Base-by-base conservation (phyloP, 2,329 filamentous ascomycete genomes). In the Curvularia sp. region DNA sequence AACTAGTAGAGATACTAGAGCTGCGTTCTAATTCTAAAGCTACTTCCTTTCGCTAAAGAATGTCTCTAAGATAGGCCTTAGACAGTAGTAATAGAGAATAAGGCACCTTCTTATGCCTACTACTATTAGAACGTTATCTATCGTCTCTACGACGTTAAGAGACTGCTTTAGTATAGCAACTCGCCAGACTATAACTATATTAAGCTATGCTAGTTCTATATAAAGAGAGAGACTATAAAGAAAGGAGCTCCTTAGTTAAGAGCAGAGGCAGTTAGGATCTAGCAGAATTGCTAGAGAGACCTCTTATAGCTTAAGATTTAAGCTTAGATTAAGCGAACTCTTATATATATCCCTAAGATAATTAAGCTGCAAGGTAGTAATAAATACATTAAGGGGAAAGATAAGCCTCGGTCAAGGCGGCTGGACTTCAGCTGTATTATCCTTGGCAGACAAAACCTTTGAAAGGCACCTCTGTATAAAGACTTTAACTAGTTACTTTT, bases 311-410 rank as follows among this genome's bases (percentile, higher is more conserved):
- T 38, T 10, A 46, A 53, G 28, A 63, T 65, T 1, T 43, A 63
- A 34, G 34, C 38, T n/a, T 63, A n/a, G 60, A 61, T 63, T 50
- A 45, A 66, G 43, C 45, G 60, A 18, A 64, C 64, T 28, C 55
- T 51, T 51, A 21, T 54, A n/a, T 34, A 66, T 36, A 60, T 64
- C 10, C 10, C 5, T 6, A 30, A 30, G 28, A 30, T 30, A 30
- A 10, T 30, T 30, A 30, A 30, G 28, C 8, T 32, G 12, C 18
- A 34, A 9, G n/a, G 19, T 19, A 13, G 7, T 19, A 3, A 39
- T 27, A 3, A 2, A 23, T 39, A 39, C 18, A n/a, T n/a, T n/a
- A n/a, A n/a, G n/a, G n/a, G n/a, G n/a, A n/a, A n/a, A n/a, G n/a
- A n/a, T n/a, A n/a, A n/a, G n/a, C n/a, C n/a, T n/a, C n/a, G n/a